Percentiles rank a stretch among this genome's conserved stretches.
phyloP scores from a whole-genome alignment of 2,329 filamentous ascomycete species.

The Colletotrichum navitas region DNA sequence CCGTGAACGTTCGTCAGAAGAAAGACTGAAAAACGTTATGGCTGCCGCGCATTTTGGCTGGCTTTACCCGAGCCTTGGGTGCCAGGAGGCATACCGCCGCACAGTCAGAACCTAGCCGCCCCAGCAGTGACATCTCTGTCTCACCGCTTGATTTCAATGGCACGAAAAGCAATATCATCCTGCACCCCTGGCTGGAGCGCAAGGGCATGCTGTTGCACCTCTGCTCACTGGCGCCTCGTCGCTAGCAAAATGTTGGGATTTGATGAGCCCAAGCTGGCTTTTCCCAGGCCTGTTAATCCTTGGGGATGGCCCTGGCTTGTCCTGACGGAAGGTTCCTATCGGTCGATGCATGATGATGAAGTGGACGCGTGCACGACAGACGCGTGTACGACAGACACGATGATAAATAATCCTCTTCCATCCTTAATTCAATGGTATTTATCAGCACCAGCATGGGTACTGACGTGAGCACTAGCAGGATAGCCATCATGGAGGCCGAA shows the following conservation, averaged over 20 bases:
- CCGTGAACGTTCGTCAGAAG: slow-evolving; percentile 4
- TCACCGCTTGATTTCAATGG: slow-evolving; percentile 36
- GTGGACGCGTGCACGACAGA: too few relatives aligned
- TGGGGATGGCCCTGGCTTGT: background rate
- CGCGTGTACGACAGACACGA: too few relatives aligned
- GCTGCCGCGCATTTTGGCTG: background rate
- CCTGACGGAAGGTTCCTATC: background rate
- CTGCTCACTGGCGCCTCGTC: slow-evolving; percentile 1
- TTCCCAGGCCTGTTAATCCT: background rate
- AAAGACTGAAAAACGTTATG: background rate
- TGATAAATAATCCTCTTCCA: background rate
- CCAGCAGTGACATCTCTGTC: slow-evolving; percentile 29
- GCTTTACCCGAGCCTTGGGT: background rate
- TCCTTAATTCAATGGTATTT: background rate
- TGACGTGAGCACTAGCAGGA: too few relatives aligned
- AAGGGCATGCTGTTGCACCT: slow-evolving; percentile 37
- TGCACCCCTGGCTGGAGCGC: slow-evolving; percentile 35
- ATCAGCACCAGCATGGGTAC: too few relatives aligned
- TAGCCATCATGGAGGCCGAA: too few relatives aligned
- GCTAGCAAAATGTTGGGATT: slow-evolving; percentile 17
- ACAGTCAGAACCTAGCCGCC: slow-evolving; percentile 10
- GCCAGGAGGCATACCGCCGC: slow-evolving; percentile 22
- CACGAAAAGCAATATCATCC: slow-evolving; percentile 28
- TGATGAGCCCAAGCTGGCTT: slow-evolving; percentile 11
- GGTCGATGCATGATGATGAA: background rate